Evolutionary conservation across 2,329 filamentous ascomycete species (phyloP), one percentile per base, ranked within the genome.

Genomic region (Xylaria sp.): DNA sequence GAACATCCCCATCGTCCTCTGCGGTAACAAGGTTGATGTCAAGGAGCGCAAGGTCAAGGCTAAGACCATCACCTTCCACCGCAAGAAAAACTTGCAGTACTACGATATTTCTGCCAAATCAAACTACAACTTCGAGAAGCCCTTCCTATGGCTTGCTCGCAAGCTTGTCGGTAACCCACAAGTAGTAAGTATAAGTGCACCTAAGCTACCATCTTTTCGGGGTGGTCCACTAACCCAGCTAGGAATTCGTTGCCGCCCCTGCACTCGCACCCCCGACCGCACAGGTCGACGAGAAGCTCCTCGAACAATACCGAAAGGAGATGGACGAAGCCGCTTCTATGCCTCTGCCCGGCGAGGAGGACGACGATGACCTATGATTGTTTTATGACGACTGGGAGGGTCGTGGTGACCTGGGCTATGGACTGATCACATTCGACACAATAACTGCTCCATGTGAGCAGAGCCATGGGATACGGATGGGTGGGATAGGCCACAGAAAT

Each of bases 31-130:
- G 90, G 95, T 99, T 83, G 95, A 99, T 81, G 96, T 99, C 75
- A 99, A 99, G 92, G 96, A 99, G 90, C 94, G 96, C 85, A 99
- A 99, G 88, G 96, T 99, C 82, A 99, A 99, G 91, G 96, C 96
- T 82, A 99, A 99, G 93, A 97, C 95, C 82, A 99, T 99, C 86
- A 99, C 96, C 76, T 99, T 99, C 93, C 96, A 99, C 90, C 94
- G 96, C 86, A 99, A 99, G 93, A 99, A 99, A 92, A 99, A 98
- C 87, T 91, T 99, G 63, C 96, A 99, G 87, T 99, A 98, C 90
- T 99, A 99, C 89, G 96, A 98, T 79, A 98, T 98, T 83, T 98
- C 94, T 51, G 96, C 96, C 85, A 99, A 98, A 89, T 98, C 94
- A 81, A 98, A 98, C 90, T 98, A 99, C 88, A 98, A 98, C 91